Evolutionary conservation across 2,329 filamentous ascomycete genomes (phyloP).

Genomic region (Curvularia lunata): DNA sequence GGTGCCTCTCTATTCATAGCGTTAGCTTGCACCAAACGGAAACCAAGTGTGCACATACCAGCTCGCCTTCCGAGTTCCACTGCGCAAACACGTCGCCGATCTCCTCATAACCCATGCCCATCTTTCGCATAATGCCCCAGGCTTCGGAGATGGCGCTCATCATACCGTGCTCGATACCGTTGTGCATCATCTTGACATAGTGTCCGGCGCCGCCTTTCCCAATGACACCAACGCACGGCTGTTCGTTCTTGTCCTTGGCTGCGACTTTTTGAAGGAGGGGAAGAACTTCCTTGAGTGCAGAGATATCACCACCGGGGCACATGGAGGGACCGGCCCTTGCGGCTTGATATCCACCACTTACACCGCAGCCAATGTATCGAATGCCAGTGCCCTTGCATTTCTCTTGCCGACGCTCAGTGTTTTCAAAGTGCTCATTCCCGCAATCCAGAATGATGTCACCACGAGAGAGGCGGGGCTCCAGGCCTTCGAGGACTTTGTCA

Average conservation of each 20-base stretch:
- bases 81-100: constrained; percentile 64
- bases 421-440: constrained; percentile 70
- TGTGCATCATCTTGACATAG: constrained; percentile 79
- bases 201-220: constrained; percentile 70
- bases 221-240: constrained; percentile 65
- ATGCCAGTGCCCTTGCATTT: constrained; percentile 64
- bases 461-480: constrained; percentile 60
- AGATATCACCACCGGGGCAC: constrained; percentile 67
- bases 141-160: constrained; percentile 69
- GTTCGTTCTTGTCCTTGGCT: constrained; percentile 66
- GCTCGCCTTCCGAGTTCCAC: constrained; percentile 66
- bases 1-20: constrained; percentile 53
- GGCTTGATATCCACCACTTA: constrained; percentile 73
- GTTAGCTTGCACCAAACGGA: constrained; percentile 5
- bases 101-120: constrained; percentile 66
- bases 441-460: constrained; percentile 73
- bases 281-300: constrained; percentile 64
- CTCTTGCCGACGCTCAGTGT: constrained; percentile 67
- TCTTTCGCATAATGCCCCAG: constrained; percentile 66
- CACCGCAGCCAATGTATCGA: constrained; percentile 71
- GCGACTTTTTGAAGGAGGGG: constrained; percentile 67
- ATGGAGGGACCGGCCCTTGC: constrained; percentile 71
- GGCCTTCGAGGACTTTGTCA: constrained; percentile 55
- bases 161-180: constrained; percentile 77
- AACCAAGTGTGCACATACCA: constrained; percentile 48